Evolutionary conservation across 2,329 filamentous ascomycete species (phyloP), one percentile per base, ranked within the genome.

Genomic region (Myriosclerotinia duriaeana): DNA sequence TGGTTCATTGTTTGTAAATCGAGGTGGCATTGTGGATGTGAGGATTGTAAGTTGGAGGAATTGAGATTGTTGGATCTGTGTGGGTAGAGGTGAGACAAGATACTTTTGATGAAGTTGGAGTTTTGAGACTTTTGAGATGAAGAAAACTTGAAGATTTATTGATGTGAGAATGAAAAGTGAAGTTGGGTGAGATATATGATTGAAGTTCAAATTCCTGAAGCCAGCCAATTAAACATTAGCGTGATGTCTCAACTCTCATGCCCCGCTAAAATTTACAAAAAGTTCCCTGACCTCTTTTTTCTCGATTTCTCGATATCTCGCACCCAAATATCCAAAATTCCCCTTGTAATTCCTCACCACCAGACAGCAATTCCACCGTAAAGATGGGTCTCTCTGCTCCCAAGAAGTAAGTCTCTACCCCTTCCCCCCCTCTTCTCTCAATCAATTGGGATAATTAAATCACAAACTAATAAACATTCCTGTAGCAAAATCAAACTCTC

Each of bases 311-410:
- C 1, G 26, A 26, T 26, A 26, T 26, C 3, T 26, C 26, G 26
- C 12, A 22, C 20, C 38, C 14, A 60, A 60, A 40, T 22, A 42
- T 40, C 15, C 3, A 42, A 42, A 38, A 11, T 36, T 42, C 40
- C 20, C 20, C 48, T 53, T 36, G 46, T 17, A 52, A 50, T 40
- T 34, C 22, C 42, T 30, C 17, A 42, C 26, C 17, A 46, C n/a
- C 11, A 54, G 26, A 38, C 46, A 38, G 34, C 3, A 20, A 53
- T 44, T 22, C 14, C 20, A 54, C 40, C 38, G 54, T 64, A 67
- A 71, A 67, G 48, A 92, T 92, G 89, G 89, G 89, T 78, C 85
- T 91, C 76, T 84, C 88, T 70, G 89, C 80, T 56, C 84, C 85
- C 66, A 87, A 87, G 76, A 89, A 87, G 88, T 90, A 81, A 76